Evolutionary conservation across 352 stramenopile species (phyloP).

Genomic region (Phytophthora sansomeana): DNA sequence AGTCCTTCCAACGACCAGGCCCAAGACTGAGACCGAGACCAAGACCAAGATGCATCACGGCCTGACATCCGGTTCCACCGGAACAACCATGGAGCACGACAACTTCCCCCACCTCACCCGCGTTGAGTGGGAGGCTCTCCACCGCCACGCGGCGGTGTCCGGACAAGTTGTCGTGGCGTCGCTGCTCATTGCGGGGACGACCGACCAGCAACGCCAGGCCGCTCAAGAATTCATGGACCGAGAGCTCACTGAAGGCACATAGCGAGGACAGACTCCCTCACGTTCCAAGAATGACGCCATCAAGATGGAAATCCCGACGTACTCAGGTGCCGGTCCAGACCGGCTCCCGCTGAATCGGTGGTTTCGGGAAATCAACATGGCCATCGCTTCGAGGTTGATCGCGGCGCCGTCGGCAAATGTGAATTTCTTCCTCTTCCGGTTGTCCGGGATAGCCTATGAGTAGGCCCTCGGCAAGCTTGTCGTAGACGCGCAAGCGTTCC

Average conservation of each 20-base stretch:
- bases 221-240: conserved; percentile 1
- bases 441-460: conserved; percentile 4
- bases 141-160: too few species aligned
- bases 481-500: not conserved
- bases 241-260: conserved; percentile 3
- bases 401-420: not conserved
- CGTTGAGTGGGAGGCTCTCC: too few species aligned
- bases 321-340: too few species aligned
- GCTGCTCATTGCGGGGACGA: not conserved
- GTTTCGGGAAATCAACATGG: not conserved
- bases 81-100: too few species aligned
- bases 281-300: conserved; percentile 3
- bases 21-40: too few species aligned
- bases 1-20: too few species aligned
- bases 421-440: not conserved
- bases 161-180: not conserved
- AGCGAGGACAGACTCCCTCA: not conserved
- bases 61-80: too few species aligned
- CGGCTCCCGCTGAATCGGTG: too few species aligned
- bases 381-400: not conserved
- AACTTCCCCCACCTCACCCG: too few species aligned
- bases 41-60: too few species aligned
- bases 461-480: conserved; percentile 15
- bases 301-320: conserved; percentile 5
- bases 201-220: not conserved